A percentile compares a stretch with the other conserved stretches of the same genome.
Evolutionary conservation across 2,329 filamentous ascomycete species (phyloP).

Genomic region (Canariomyces notabilis): DNA sequence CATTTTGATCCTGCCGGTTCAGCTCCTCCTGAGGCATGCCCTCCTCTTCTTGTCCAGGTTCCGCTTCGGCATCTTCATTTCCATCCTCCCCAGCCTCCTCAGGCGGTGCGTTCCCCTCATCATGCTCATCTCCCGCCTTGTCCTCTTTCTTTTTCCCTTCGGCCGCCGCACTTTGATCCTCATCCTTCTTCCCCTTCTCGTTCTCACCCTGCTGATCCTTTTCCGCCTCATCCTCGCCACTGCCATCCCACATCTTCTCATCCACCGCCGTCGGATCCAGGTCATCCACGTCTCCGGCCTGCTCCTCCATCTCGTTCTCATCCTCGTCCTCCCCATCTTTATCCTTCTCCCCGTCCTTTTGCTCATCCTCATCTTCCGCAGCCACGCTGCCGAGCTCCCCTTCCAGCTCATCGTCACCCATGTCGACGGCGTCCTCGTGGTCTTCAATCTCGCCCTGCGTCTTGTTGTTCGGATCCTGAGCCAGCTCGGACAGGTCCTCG

Average conservation of each 20-base stretch:
- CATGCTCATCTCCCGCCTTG: constrained; percentile 41
- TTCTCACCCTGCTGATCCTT: constrained; percentile 76
- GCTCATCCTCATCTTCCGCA: constrained; percentile 55
- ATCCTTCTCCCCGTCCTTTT: constrained; percentile 56
- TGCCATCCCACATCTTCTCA: constrained; percentile 98
- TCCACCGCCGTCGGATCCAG: constrained; percentile 86
- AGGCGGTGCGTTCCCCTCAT: constrained; percentile 35
- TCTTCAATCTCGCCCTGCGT: constrained; percentile 65
- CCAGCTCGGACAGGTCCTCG: constrained; percentile 86
- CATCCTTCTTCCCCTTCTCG: constrained; percentile 62
- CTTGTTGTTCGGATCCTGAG: constrained; percentile 73
- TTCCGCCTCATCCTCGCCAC: constrained; percentile 70
- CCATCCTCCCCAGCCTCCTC: constrained; percentile 49
- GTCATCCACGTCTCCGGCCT: constrained; percentile 86
- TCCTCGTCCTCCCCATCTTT: constrained; percentile 58
- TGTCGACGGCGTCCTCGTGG: constrained; percentile 81
- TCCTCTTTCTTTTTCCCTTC: constrained; percentile 52
- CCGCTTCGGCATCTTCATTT: constrained; percentile 52
- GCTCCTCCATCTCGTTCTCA: constrained; percentile 77
- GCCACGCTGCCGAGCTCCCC: constrained; percentile 69
- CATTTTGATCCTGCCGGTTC: constrained; percentile 64
- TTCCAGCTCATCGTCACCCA: constrained; percentile 87
- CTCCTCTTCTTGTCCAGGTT: constrained; percentile 56
- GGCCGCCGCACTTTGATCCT: constrained; percentile 50
- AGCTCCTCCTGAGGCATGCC: constrained; percentile 50